Evolutionary conservation across 306 rosid genomes (phyloP).

Genomic region (Prunus armeniaca): DNA sequence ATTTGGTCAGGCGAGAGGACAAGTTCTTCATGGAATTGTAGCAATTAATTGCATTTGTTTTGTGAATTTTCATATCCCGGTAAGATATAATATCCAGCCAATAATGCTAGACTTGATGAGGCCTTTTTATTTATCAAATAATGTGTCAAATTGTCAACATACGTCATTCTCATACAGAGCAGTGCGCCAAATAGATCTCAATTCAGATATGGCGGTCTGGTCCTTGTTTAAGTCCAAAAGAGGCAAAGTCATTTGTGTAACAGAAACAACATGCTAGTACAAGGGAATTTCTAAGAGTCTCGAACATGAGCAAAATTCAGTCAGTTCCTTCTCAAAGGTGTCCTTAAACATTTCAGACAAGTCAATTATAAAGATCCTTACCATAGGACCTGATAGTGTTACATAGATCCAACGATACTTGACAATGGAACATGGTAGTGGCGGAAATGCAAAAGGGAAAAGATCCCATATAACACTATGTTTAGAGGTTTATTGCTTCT

Average conservation of each 20-base stretch:
- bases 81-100: too few species aligned
- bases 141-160: too few species aligned
- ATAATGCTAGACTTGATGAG: too few species aligned
- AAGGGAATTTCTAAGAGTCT: neutral
- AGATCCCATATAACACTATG: neutral
- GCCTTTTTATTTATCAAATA: too few species aligned
- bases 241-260: neutral
- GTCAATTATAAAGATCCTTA: neutral
- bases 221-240: too few species aligned
- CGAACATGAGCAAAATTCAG: neutral
- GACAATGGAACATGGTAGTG: neutral
- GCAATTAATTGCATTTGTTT: too few species aligned
- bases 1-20: too few species aligned
- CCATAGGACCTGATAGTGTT: slow-evolving; percentile 3
- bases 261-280: neutral
- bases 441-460: neutral
- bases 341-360: neutral
- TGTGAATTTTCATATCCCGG: too few species aligned
- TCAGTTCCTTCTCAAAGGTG: slow-evolving; percentile 6
- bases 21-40: too few species aligned
- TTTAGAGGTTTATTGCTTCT: slow-evolving; percentile 5
- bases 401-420: slow-evolving; percentile 2
- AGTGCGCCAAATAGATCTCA: too few species aligned
- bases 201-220: too few species aligned
- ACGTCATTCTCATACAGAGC: too few species aligned